phyloP scores from a whole-genome alignment of 2,329 filamentous ascomycete species.

The Diaporthe sp. region DNA sequence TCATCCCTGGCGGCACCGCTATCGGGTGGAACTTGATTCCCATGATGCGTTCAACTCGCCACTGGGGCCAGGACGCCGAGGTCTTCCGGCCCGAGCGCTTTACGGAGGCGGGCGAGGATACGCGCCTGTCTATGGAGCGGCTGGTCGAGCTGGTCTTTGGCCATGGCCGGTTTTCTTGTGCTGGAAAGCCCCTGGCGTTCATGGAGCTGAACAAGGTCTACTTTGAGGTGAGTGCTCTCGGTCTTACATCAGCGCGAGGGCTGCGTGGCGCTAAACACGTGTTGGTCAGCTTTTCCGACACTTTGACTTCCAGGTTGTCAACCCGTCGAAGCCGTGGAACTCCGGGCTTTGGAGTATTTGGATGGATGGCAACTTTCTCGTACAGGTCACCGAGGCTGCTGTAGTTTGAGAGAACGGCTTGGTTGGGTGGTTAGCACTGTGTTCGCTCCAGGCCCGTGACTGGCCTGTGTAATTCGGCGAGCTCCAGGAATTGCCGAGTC shows the following conservation, averaged over 20 bases:
- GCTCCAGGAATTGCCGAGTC: background rate
- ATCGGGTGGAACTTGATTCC: slow-evolving; percentile 36
- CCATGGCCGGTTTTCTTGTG: slow-evolving; percentile 50
- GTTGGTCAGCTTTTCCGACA: slow-evolving; percentile 20
- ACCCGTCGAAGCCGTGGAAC: slow-evolving; percentile 18
- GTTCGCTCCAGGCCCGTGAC: background rate
- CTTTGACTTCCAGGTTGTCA: slow-evolving; percentile 31
- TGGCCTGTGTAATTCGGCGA: background rate
- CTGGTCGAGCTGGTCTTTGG: slow-evolving; percentile 52
- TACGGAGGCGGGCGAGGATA: slow-evolving; percentile 54
- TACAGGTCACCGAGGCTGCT: slow-evolving; percentile 16
- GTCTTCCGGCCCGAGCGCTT: slow-evolving; percentile 71
- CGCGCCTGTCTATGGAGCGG: slow-evolving; percentile 44
- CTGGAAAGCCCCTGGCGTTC: slow-evolving; percentile 54
- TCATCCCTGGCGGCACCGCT: slow-evolving; percentile 44
- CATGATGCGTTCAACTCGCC: slow-evolving; percentile 27
- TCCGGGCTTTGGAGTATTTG: slow-evolving; percentile 5
- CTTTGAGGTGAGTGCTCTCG: slow-evolving; percentile 47
- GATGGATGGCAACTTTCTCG: slow-evolving; percentile 3
- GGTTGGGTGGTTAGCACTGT: background rate
- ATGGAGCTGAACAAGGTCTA: slow-evolving; percentile 56
- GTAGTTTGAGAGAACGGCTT: background rate
- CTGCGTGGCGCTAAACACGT: background rate
- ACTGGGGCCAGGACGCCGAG: slow-evolving; percentile 63
- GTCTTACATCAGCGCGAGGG: fast-evolving